Base-by-base conservation (phyloP, 768 basidiomycete genomes). In the Coprinellus aureogranulatus region DNA sequence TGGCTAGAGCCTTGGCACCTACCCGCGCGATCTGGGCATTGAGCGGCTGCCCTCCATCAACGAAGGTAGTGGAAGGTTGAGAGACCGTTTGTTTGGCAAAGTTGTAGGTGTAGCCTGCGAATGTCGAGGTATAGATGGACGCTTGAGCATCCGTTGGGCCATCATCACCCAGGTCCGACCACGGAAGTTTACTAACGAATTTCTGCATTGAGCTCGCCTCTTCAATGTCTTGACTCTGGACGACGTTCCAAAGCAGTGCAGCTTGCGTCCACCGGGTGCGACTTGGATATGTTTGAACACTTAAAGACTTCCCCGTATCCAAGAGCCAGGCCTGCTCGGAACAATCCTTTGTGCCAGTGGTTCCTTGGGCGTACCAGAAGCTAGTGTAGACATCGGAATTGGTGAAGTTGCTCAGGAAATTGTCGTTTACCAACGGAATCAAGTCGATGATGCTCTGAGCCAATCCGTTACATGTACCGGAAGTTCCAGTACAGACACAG, bases 181-280 rank as follows among this genome's bases (percentile, higher is more conserved):
- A 89, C 5, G 81, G 75, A 8, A 83, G 78, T 23, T 69, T 66
- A 54, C 66, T 61, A 28, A 85, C 75, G 61, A 81, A 86, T 4
- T 71, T 57, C 56, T 78, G 81, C 60, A 88, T 66, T 22, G 64
- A 65, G 40, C 62, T 51, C 20, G 77, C 70, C 4, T 75, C 65
- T 25, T 64, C 63, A 5, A 71, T 53, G 67, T 86, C 77, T 60
- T 80, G 78, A 1, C 82, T 81, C 63, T 79, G 72, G 4, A 83
- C 71, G 11, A 83, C 68, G 62, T 81, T 82, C 83, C 84, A 89
- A 2, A 89, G 72, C 31, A 89, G 61, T 18, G 84, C 81, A 4
- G 80, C 67, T 65, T 81, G 81, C 0, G 82, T 80, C 86, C 86
- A 89, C 23, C 67, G 62, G 6, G 82, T 82, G 31, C 82, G 75